Evolutionary conservation across 257 asterid genomes (phyloP).

Genomic region (Nicotiana tabacum): DNA sequence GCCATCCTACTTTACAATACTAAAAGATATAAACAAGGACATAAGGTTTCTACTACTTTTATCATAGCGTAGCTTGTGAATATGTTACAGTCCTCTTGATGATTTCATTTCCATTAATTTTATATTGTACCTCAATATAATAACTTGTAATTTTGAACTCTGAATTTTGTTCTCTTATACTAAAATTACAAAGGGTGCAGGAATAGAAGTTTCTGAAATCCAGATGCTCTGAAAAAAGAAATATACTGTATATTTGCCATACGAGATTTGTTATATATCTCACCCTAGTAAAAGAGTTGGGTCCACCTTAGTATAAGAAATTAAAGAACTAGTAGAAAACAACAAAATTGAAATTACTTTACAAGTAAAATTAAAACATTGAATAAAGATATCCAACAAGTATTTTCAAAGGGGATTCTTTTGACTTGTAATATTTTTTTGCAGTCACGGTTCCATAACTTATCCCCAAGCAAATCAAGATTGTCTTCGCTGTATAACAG

Average conservation of each 20-base stretch:
- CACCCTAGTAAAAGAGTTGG: not conserved
- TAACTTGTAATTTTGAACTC: too few species aligned
- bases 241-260: too few species aligned
- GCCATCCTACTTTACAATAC: too few species aligned
- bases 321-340: not conserved
- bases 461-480: conserved; percentile 6
- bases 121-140: too few species aligned
- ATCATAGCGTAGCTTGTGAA: not conserved
- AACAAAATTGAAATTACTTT: not conserved
- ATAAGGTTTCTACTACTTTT: too few species aligned
- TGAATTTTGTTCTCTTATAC: too few species aligned
- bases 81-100: not conserved
- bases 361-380: not conserved
- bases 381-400: not conserved
- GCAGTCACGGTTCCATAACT: not conserved
- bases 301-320: not conserved
- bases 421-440: not conserved
- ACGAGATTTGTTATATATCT: not conserved
- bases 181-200: too few species aligned
- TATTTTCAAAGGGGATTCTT: not conserved
- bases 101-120: not conserved
- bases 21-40: too few species aligned
- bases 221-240: too few species aligned
- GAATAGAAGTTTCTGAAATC: too few species aligned
- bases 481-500: not conserved